These are phyloP conservation scores for Lactifluus pinguis DNA, from an alignment of 768 basidiomycete species.

Conservation along the genomic window DNA sequence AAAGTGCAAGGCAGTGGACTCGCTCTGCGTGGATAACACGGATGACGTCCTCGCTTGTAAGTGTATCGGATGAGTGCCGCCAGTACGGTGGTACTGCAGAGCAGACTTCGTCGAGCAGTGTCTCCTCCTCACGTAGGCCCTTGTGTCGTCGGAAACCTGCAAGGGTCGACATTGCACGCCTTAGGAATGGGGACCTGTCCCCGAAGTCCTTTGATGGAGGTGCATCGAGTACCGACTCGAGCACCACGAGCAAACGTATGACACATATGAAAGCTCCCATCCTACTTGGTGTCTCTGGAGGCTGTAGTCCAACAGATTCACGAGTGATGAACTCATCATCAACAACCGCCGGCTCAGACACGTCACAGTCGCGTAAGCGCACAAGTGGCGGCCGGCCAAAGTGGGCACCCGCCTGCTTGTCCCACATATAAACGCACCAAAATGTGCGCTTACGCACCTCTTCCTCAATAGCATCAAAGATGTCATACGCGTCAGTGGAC, in stretches of 20 bases:
- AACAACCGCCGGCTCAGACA: constrained; percentile 74
- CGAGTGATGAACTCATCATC: constrained; percentile 86
- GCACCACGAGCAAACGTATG: constrained; percentile 73
- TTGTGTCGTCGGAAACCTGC: constrained; percentile 51
- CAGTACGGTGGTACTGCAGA: constrained; percentile 64
- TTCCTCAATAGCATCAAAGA: constrained; percentile 84
- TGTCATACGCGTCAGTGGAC: constrained; percentile 73
- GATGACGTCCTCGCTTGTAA: constrained; percentile 79
- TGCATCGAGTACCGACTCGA: constrained; percentile 82
- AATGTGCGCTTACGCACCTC: constrained; percentile 92
- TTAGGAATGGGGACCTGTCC: constrained; percentile 70
- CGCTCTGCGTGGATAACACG: constrained; percentile 84
- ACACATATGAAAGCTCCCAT: constrained; percentile 74
- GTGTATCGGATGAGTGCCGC: constrained; percentile 71
- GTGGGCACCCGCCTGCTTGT: constrained; percentile 84
- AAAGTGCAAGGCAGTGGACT: constrained; percentile 81
- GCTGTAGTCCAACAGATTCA: constrained; percentile 57
- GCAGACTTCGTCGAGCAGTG: constrained; percentile 71
- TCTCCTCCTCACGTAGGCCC: constrained; percentile 72
- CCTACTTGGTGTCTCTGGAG: constrained; percentile 62
- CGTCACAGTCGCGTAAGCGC: constrained; percentile 82
- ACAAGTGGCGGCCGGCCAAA: constrained; percentile 87
- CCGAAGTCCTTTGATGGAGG: constrained; percentile 55
- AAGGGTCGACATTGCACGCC: constrained; percentile 60
- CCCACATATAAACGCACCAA: constrained; percentile 96